These are phyloP conservation scores for Aspergillus awamori DNA, from an alignment of 2,329 filamentous ascomycete species.

Conservation along the genomic window DNA sequence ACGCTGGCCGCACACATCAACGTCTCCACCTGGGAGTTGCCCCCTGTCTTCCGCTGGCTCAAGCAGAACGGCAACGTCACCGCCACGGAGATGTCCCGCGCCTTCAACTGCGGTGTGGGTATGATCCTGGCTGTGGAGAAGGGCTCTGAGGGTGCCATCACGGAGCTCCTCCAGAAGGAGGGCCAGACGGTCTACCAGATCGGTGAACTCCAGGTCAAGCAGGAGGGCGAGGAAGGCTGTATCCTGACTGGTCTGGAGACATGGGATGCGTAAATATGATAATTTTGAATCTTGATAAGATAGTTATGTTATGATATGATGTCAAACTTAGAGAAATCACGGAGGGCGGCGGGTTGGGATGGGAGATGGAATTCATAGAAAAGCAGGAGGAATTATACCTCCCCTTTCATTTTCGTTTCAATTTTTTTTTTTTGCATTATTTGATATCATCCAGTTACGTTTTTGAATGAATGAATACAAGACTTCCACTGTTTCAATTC, in stretches of 20 bases:
- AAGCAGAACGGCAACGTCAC: constrained; percentile 71
- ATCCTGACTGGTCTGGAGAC: constrained; percentile 62
- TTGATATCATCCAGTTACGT: background rate
- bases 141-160: constrained; percentile 64
- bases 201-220: constrained; percentile 68
- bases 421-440: background rate
- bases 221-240: constrained; percentile 59
- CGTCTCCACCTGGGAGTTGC: constrained; percentile 72
- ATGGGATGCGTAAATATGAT: constrained; percentile 37
- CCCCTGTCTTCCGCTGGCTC: constrained; percentile 84
- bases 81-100: constrained; percentile 79
- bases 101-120: constrained; percentile 92
- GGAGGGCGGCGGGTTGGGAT: no score
- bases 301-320: background rate
- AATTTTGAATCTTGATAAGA: constrained; percentile 6
- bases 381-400: background rate
- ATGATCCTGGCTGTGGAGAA: constrained; percentile 85
- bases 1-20: constrained; percentile 80
- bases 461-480: background rate
- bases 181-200: constrained; percentile 79
- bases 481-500: constrained; percentile 11
- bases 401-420: background rate
- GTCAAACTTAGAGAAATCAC: no score
- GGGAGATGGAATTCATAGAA: background rate
- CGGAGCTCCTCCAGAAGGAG: constrained; percentile 61